phyloP scores from a whole-genome alignment of 2,329 filamentous ascomycete species.

The Ceratocystis eucalypticola region DNA sequence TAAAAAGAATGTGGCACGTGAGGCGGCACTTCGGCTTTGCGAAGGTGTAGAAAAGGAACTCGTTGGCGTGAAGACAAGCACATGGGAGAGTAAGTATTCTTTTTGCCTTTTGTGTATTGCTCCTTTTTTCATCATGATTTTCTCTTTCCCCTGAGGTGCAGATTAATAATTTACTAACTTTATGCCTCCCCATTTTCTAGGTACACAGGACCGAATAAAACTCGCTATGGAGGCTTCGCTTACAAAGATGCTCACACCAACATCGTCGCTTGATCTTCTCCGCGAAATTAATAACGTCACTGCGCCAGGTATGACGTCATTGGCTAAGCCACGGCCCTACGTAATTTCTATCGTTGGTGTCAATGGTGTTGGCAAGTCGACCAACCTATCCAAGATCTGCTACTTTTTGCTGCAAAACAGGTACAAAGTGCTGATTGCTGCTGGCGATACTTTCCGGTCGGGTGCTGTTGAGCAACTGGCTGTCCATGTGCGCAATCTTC shows the following conservation, averaged over 20 bases:
- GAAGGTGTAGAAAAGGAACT: conserved; percentile 84
- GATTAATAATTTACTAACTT: background rate
- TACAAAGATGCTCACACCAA: conserved; percentile 89
- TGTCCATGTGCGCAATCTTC: conserved; percentile 86
- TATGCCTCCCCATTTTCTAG: conserved; percentile 24
- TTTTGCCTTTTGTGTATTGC: background rate
- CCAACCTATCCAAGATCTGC: conserved; percentile 93
- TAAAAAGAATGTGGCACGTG: conserved; percentile 89
- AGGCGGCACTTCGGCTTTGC: conserved; percentile 82
- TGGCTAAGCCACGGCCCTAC: conserved; percentile 62
- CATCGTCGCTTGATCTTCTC: conserved; percentile 83
- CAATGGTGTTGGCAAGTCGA: conserved; percentile 96
- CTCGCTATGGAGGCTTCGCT: conserved; percentile 84
- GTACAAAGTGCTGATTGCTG: conserved; percentile 85
- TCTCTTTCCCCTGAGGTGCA: conserved; percentile 2
- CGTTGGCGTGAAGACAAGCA: conserved; percentile 78
- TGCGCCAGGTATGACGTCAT: conserved; percentile 48
- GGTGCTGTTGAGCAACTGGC: conserved; percentile 94
- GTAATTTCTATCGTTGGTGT: conserved; percentile 97
- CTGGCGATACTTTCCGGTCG: conserved; percentile 92
- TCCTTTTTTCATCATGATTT: too few relatives aligned
- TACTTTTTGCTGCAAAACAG: conserved; percentile 97
- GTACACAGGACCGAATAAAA: conserved; percentile 68
- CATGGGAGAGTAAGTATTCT: conserved; percentile 54
- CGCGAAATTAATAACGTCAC: conserved; percentile 79